Percentiles rank a stretch among this genome's conserved stretches.
phyloP scores from a whole-genome alignment of 352 stramenopile species.

The Phytopythium mirpurense region DNA sequence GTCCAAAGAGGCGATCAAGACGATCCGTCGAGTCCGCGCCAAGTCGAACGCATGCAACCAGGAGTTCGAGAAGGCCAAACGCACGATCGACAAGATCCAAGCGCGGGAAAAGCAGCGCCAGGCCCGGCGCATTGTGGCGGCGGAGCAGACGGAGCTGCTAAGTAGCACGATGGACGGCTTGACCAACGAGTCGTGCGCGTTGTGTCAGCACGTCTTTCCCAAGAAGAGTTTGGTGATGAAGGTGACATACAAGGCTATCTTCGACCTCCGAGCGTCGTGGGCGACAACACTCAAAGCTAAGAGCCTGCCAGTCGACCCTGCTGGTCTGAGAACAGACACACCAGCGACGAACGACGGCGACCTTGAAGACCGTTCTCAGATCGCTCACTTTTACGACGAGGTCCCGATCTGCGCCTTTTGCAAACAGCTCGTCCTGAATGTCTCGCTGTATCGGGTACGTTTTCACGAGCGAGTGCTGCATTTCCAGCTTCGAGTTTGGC shows the following conservation, averaged over 20 bases:
- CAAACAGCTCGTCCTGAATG: constrained; percentile 48
- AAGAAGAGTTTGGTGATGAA: constrained; percentile 52
- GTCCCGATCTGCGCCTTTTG: constrained; percentile 53
- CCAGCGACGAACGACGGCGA: constrained; percentile 10
- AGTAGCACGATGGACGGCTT: constrained; percentile 44
- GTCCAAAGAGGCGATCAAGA: constrained; percentile 46
- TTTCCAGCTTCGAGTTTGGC: not conserved
- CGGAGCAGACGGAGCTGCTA: constrained; percentile 40
- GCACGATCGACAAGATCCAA: constrained; percentile 53
- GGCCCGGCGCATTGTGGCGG: constrained; percentile 22
- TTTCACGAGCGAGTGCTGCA: not conserved
- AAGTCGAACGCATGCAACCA: constrained; percentile 55
- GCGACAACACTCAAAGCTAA: constrained; percentile 3
- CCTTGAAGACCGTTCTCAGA: constrained; percentile 16
- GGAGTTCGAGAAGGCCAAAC: constrained; percentile 46
- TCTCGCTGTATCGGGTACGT: constrained; percentile 35
- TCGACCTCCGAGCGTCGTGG: constrained; percentile 45
- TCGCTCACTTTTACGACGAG: constrained; percentile 56
- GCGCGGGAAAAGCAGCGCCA: constrained; percentile 30
- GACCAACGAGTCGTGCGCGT: constrained; percentile 47
- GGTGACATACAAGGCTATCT: constrained; percentile 66
- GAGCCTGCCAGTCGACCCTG: not conserved
- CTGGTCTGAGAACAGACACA: not conserved
- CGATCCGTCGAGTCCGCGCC: constrained; percentile 44
- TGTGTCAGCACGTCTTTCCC: constrained; percentile 49